phyloP scores from a whole-genome alignment of 495 filamentous ascomycete genomes.

The Penicillium antarcticum region DNA sequence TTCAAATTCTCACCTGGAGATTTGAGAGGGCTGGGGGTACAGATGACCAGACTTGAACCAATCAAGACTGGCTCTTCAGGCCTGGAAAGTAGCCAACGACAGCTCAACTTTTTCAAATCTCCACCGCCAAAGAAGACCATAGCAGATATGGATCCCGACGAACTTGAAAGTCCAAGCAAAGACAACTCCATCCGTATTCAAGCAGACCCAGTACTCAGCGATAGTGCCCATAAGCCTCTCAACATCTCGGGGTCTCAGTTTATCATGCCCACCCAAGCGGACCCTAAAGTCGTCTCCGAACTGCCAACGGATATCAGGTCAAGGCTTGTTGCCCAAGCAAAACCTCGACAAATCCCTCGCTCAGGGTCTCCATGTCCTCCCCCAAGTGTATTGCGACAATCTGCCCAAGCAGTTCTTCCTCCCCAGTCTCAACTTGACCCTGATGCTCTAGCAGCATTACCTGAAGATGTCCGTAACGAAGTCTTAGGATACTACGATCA shows the following conservation, averaged over 20 bases:
- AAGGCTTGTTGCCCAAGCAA: slow-evolving; percentile 56
- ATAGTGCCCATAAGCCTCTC: slow-evolving; percentile 60
- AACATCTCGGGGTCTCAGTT: slow-evolving; percentile 86
- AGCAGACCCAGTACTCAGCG: slow-evolving; percentile 42
- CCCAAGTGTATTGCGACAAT: slow-evolving; percentile 12
- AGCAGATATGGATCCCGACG: slow-evolving; percentile 45
- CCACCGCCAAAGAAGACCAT: slow-evolving; percentile 28
- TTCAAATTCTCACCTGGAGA: slow-evolving; percentile 86
- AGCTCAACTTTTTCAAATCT: slow-evolving; percentile 54
- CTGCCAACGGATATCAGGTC: slow-evolving; percentile 76
- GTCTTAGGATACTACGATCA: slow-evolving; percentile 64
- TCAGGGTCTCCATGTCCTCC: slow-evolving; percentile 30
- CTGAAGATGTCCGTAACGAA: slow-evolving; percentile 79
- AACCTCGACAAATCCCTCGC: slow-evolving; percentile 28
- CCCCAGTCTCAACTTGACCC: slow-evolving; percentile 64
- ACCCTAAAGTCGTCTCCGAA: slow-evolving; percentile 71
- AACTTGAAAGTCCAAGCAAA: slow-evolving; percentile 67
- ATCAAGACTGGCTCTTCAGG: slow-evolving; percentile 48
- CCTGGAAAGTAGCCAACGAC: slow-evolving; percentile 61
- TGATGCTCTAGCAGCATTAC: slow-evolving; percentile 72
- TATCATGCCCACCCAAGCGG: slow-evolving; percentile 75
- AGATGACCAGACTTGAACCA: slow-evolving; percentile 87
- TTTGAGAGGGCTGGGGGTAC: slow-evolving; percentile 81
- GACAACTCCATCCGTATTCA: slow-evolving; percentile 48
- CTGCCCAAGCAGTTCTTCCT: slow-evolving; percentile 29